Evolutionary conservation across 2,329 filamentous ascomycete genomes (phyloP).

Genomic region (Fusarium austroafricanum): DNA sequence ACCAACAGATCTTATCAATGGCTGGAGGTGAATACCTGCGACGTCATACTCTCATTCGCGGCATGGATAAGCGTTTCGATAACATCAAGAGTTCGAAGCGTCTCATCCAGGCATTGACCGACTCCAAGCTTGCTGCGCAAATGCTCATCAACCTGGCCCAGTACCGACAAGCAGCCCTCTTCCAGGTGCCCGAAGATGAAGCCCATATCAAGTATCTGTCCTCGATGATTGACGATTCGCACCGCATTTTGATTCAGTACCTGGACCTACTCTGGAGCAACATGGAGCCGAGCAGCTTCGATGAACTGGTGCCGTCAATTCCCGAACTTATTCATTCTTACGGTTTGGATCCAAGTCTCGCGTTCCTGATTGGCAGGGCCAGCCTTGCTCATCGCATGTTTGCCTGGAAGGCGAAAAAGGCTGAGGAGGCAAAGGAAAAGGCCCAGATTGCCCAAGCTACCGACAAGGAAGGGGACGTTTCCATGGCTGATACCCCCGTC

Average conservation of each 20-base stretch:
- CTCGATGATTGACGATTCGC: conserved; percentile 89
- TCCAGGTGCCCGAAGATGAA: conserved; percentile 74
- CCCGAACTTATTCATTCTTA: conserved; percentile 79
- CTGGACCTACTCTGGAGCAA: conserved; percentile 88
- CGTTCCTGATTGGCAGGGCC: conserved; percentile 84
- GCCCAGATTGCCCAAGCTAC: conserved; percentile 44
- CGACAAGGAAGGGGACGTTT: conserved; percentile 69
- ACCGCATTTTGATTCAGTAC: conserved; percentile 86
- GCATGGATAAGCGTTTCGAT: conserved; percentile 85
- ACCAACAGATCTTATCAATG: conserved; percentile 87
- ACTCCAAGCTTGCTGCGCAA: conserved; percentile 81
- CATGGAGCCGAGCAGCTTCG: conserved; percentile 79
- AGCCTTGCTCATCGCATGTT: conserved; percentile 76
- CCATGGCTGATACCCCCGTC: conserved; percentile 58
- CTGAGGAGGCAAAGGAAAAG: conserved; percentile 46
- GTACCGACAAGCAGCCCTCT: conserved; percentile 88
- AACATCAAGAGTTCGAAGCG: conserved; percentile 80
- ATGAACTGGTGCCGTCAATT: conserved; percentile 80
- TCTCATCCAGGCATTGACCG: conserved; percentile 81
- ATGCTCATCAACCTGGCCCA: conserved; percentile 92
- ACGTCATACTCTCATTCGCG: conserved; percentile 80
- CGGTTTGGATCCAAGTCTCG: conserved; percentile 81
- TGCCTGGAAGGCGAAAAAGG: conserved; percentile 54
- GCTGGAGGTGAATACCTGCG: conserved; percentile 85
- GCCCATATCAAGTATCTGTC: conserved; percentile 90